These are phyloP conservation scores for Vitis riparia DNA, from an alignment of 164 flowering plant species.

Conservation along the genomic window DNA sequence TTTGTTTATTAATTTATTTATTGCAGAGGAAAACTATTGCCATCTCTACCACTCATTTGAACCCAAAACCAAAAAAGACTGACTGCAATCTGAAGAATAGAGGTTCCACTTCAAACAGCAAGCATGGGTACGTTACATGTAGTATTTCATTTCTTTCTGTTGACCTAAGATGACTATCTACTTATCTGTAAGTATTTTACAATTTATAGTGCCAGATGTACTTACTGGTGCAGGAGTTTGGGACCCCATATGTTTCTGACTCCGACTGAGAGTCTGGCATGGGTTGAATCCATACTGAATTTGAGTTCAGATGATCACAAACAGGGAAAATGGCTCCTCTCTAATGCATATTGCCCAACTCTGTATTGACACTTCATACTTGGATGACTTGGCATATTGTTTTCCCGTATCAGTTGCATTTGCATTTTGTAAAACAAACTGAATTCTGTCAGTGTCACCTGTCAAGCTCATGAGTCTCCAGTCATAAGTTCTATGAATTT, in stretches of 20 bases:
- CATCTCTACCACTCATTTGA: constrained; percentile 28
- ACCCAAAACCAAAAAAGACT: constrained; percentile 58
- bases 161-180: background rate
- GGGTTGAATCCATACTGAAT: background rate
- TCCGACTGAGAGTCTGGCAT: background rate
- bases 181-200: background rate
- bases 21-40: constrained; percentile 37
- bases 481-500: no score
- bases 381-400: no score
- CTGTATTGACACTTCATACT: no score
- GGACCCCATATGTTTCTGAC: background rate
- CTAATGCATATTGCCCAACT: no score
- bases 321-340: background rate
- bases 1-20: constrained; percentile 7
- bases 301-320: background rate
- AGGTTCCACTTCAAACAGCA: constrained; percentile 62
- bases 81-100: constrained; percentile 39
- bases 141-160: background rate
- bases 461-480: no score
- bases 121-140: constrained; percentile 46
- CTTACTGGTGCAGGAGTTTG: background rate
- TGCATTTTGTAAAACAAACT: no score
- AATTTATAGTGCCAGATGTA: background rate
- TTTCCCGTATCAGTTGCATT: no score
- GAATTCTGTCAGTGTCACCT: no score